A percentile compares a stretch with the other conserved stretches of the same genome.
Conservation (phyloP, 1,284 basidiomycete genomes). For the Cutaneotrichosporon cyanovorans region DNA sequence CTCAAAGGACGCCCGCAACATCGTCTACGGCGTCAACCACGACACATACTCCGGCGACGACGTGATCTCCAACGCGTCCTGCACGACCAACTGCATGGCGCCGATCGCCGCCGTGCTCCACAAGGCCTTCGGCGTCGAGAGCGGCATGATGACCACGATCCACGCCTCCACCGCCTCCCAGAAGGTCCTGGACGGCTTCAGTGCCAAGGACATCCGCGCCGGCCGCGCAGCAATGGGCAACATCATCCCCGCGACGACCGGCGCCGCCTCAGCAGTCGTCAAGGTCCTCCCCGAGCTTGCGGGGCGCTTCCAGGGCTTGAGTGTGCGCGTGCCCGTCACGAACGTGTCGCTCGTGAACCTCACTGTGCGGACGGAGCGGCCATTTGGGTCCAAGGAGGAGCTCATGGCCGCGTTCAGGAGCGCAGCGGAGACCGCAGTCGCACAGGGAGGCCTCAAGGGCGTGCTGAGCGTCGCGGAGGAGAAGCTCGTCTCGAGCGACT, state of each 20-base stretch:
- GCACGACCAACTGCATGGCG: constrained; percentile 48
- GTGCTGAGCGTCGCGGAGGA: constrained; percentile 44
- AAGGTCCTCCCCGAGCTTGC: constrained; percentile 46
- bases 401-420: constrained; percentile 40
- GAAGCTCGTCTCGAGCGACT: constrained; percentile 46
- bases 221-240: constrained; percentile 43
- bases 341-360: constrained; percentile 48
- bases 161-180: constrained; percentile 46
- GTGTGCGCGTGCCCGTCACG: constrained; percentile 46
- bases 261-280: constrained; percentile 45
- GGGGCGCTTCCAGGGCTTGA: constrained; percentile 46
- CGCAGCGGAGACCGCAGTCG: constrained; percentile 25
- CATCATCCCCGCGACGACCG: constrained; percentile 46
- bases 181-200: constrained; percentile 46
- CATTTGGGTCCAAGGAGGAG: constrained; percentile 38
- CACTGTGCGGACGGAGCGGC: constrained; percentile 39
- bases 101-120: constrained; percentile 45
- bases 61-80: constrained; percentile 45
- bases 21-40: constrained; percentile 47
- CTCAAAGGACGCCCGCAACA: constrained; percentile 36
- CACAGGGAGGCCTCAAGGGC: constrained; percentile 23
- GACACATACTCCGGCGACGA: constrained; percentile 35
- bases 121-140: constrained; percentile 43
- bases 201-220: constrained; percentile 42
- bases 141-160: constrained; percentile 48